Base-by-base conservation (phyloP, 345 rosid genomes). In the Populus ilicifolia region DNA sequence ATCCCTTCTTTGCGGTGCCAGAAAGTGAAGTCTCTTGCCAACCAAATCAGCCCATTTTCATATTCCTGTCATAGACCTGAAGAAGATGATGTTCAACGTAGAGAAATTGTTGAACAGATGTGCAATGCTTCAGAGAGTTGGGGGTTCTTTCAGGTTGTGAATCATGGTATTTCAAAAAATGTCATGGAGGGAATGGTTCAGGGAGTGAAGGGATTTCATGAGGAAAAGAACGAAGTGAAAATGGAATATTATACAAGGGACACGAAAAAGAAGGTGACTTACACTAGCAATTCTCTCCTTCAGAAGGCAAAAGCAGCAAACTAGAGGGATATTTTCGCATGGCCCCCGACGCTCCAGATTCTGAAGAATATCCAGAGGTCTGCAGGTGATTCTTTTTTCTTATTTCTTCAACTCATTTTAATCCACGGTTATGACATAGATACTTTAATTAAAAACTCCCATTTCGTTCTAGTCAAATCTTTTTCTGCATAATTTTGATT, bases 291-390 rank as follows among this genome's bases (percentile, higher is more conserved):
- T 72, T 78, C 68, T 64, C 75, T 71, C 56, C 63, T 80, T 69
- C 70, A 38, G 12, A 33, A 54, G 43, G 21, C 75, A 9, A 78
- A 66, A 69, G 71, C 71, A 43, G 86, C 86, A 8, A 80, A 76
- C 50, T 84, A 82, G 84, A 84, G 86, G 70, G 86, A 80, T 68
- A 18, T 6, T 70, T 80, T 67, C 39, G 2, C 56, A 68, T 67
- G 77, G 72, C 79, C 2, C 82, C 81, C 1, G 62, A 72, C 52
- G 68, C 69, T 59, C 69, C 81, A 17, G 66, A 64, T 54, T 73
- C 78, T 5, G 68, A 70, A 8, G 78, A 71, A 35, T 61, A 70
- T 61, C 79, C 81, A 13, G 23, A 17, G 39, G 77, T 61, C 3
- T 75, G 84, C 84, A 75, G 86, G 85, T 63, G 25, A 70, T 48